phyloP scores from a whole-genome alignment of 495 filamentous ascomycete genomes.

The Neurospora intermedia region DNA sequence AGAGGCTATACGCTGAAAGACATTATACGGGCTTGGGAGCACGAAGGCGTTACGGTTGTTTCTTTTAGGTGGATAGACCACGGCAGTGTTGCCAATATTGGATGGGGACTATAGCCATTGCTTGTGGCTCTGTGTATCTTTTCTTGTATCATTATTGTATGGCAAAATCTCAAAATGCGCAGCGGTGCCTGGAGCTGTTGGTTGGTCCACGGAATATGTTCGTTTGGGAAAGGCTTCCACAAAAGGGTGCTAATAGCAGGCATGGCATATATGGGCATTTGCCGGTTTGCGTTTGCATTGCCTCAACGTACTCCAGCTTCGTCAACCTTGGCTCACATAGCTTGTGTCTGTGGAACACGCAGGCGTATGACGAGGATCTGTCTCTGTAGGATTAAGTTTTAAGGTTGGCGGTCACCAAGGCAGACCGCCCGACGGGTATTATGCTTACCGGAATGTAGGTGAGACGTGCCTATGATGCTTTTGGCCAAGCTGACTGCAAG shows the following conservation, averaged over 20 bases:
- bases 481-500: neutral
- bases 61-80: conserved; percentile 2
- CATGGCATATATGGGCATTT: neutral
- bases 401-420: neutral
- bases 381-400: neutral
- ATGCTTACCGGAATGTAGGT: neutral
- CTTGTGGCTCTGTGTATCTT: conserved; percentile 3
- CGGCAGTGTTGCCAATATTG: neutral
- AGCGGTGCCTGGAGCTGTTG: neutral
- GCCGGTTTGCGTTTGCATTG: neutral
- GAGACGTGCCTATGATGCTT: neutral
- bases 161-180: neutral
- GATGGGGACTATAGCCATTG: neutral
- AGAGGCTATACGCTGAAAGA: neutral
- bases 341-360: neutral
- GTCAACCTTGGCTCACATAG: neutral
- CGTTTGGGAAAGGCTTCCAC: neutral
- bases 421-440: neutral
- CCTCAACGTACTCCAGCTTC: neutral
- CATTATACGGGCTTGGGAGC: neutral
- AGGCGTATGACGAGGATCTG: neutral
- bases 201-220: neutral
- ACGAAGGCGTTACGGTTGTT: conserved; percentile 20
- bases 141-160: conserved; percentile 4
- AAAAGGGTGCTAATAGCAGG: neutral